These are phyloP conservation scores for Kodamaea hsintzibuensis DNA, from an alignment of 805 yeast species.

Conservation along the genomic window DNA sequence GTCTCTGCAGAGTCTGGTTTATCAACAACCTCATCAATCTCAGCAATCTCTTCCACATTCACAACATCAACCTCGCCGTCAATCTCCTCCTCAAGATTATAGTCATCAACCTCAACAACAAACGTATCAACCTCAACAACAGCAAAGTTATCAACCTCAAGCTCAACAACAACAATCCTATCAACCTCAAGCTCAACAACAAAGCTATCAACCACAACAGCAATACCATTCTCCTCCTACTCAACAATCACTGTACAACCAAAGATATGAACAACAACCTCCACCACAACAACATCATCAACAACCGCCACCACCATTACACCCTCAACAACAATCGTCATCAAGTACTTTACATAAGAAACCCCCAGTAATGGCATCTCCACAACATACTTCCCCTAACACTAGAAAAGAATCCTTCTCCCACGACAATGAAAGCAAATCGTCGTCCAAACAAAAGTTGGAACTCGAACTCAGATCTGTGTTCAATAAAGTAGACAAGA, in stretches of 20 bases:
- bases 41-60: slow-evolving; percentile 3
- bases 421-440: slow-evolving; percentile 10
- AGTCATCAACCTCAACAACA: slow-evolving; percentile 6
- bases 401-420: slow-evolving; percentile 1
- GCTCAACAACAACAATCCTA: slow-evolving; percentile 11
- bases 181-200: slow-evolving; percentile 14
- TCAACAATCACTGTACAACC: slow-evolving; percentile 13
- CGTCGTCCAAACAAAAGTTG: slow-evolving; percentile 40
- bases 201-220: slow-evolving; percentile 11
- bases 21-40: slow-evolving; percentile 10
- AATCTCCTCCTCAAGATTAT: slow-evolving; percentile 10
- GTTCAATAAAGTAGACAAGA: slow-evolving; percentile 56
- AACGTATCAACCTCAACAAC: too few species aligned
- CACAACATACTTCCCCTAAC: background rate
- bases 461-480: slow-evolving; percentile 50
- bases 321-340: background rate
- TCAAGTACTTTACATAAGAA: slow-evolving; percentile 19
- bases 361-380: slow-evolving; percentile 15
- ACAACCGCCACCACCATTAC: slow-evolving; percentile 1
- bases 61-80: slow-evolving; percentile 2
- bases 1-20: background rate
- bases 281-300: slow-evolving; percentile 12
- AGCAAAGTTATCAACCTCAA: too few species aligned
- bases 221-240: slow-evolving; percentile 10
- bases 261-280: slow-evolving; percentile 5